Base-by-base conservation (phyloP, 345 rosid species). In the Jatropha curcas region DNA sequence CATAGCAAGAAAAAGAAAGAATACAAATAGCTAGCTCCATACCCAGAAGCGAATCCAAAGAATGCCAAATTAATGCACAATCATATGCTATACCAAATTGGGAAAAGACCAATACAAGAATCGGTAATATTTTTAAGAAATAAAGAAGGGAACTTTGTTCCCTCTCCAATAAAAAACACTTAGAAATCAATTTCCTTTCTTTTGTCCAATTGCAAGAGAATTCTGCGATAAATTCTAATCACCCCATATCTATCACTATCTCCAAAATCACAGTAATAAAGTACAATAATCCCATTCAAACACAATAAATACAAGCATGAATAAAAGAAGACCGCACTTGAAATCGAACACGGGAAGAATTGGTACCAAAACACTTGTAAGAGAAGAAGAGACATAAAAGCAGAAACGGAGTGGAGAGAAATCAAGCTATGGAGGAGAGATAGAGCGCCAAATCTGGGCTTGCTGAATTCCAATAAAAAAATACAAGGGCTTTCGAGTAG, bases 211-310 rank as follows among this genome's bases (percentile, higher is more conserved):
- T 72, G 74, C 73, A 61, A n/a, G 60, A 27, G 60, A 79, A 67
- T 43, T 71, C 67, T 51, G 77, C 35, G n/a, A 62, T 48, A 61
- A 76, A 73, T 68, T 82, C 76, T 71, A 74, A 71, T 79, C 87
- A n/a, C n/a, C n/a, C n/a, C n/a, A n/a, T n/a, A n/a, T 79, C 88
- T 73, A 52, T 62, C 56, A 66, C 83, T 63, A 71, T 68, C 77
- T n/a, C 77, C 69, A 22, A n/a, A n/a, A n/a, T n/a, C n/a, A 59
- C 28, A 71, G 60, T 65, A 72, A 67, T 78, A 76, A n/a, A 76
- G n/a, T n/a, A n/a, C n/a, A n/a, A n/a, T n/a, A n/a, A n/a, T n/a
- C n/a, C n/a, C n/a, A n/a, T n/a, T n/a, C n/a, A n/a, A n/a, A n/a
- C n/a, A n/a, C n/a, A n/a, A n/a, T n/a, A n/a, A n/a, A n/a, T n/a